These are phyloP conservation scores for Prunus armeniaca DNA, from an alignment of 306 rosid species.

Conservation along the genomic window DNA sequence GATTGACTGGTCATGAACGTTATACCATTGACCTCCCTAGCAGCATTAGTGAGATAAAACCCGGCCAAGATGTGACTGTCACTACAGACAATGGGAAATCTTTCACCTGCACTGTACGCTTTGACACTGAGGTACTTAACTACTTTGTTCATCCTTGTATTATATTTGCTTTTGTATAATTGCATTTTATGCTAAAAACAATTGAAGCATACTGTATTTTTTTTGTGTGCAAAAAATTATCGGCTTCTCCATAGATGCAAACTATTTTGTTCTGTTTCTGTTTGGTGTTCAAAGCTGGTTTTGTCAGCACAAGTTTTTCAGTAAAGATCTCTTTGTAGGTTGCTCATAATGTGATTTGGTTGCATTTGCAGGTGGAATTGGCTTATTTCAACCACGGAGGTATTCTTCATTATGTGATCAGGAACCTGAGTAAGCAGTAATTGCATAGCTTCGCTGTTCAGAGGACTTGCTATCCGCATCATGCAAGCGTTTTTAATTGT, in stretches of 20 bases:
- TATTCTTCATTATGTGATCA: conserved; percentile 75
- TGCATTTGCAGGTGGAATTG: conserved; percentile 73
- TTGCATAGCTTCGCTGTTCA: background rate
- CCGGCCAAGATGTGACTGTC: conserved; percentile 88
- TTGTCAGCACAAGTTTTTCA: background rate
- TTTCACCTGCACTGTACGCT: conserved; percentile 73
- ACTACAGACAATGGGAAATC: conserved; percentile 78
- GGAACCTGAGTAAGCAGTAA: conserved; percentile 69
- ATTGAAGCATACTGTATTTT: background rate
- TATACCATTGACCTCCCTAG: conserved; percentile 83
- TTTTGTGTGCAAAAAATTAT: no score
- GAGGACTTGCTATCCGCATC: conserved; percentile 15
- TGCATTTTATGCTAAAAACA: background rate
- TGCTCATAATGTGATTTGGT: background rate
- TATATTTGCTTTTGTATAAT: background rate
- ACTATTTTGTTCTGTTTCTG: background rate
- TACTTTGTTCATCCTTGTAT: background rate
- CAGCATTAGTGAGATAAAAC: conserved; percentile 63
- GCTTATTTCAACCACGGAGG: conserved; percentile 86
- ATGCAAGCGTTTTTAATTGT: conserved; percentile 17
- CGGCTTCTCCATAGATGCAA: no score
- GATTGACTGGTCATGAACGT: conserved; percentile 90
- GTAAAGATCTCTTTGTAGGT: background rate
- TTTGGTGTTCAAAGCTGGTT: background rate
- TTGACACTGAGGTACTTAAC: conserved; percentile 78